Evolutionary conservation across 108 stramenopile genomes (phyloP), one percentile per base, ranked within the genome.

Genomic region (Nitzschia palea): DNA sequence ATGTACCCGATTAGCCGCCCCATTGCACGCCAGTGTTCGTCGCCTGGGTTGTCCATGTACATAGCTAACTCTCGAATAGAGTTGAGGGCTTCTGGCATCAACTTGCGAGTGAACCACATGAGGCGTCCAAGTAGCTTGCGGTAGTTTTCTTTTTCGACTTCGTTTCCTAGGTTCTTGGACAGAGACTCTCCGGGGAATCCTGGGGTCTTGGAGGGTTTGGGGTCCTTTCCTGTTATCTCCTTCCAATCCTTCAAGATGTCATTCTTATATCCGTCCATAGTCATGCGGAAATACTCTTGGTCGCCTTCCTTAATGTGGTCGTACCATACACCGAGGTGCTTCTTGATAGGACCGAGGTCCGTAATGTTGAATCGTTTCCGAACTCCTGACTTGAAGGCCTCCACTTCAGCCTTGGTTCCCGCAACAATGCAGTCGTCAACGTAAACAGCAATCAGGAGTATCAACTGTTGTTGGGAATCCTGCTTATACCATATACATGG

Each of bases 281-380:
- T 53, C 28, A 45, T 14, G 18, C 10, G 9, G 15, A 45, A 22
- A 23, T 45, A 62, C 30, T 57, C 56, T 34, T 18, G 14, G 8
- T 14, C 8, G 17, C 17, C 10, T n/a, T n/a, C 6, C 32, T 29
- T 10, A 18, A 8, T 14, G 17, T 12, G 10, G 9, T 62, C 64
- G 36, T 71, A 71, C 48, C 34, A 36, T 10, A 71, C 62, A 5
- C 70, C 70, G n/a, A 71, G 28, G 31, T 64, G 62, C 63, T 64
- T 62, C 33, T 64, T 64, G 32, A 71, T 14, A 3, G 45, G 30
- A 4, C 70, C 70, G 4, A 63, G 33, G 22, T 71, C 70, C 14
- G 20, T 34, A n/a, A 63, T 53, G 2, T 65, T 35, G 34, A 71
- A 62, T 9, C 35, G 27, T 29, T 71, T 51, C 28, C 35, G 26